Evolutionary conservation across 2,329 filamentous ascomycete genomes (phyloP), one percentile per base, ranked within the genome.

Genomic region (Zymoseptoria pseudotritici): DNA sequence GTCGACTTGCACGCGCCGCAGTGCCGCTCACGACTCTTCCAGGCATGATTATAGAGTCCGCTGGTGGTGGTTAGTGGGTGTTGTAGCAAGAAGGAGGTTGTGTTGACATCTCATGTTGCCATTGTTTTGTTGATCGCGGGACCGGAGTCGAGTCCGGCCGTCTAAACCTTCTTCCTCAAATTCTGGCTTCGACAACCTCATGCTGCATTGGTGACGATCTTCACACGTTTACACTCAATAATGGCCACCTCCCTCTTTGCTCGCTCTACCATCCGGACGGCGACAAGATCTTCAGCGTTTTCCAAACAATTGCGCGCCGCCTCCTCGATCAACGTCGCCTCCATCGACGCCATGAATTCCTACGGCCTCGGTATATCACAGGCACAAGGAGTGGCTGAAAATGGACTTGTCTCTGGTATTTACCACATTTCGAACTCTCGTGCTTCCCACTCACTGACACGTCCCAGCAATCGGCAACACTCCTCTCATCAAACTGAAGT

Each of bases 381-480:
- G 71, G 89, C 89, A 29, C 91, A 96, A 74, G 88, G 90, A 59
- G 78, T 90, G 60, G 86, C 90, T 55, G 83, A 87, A 72, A 87
- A 90, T 67, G 79, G 79, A 53, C 82, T 97, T 67, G 86, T 90
- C 58, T 91, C 89, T 79, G 91, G 91, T 94, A 82, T 63, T 77
- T 62, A 3, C 6, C 36, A 46, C 5, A 4, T n/a, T 11, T 2
- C 54, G 4, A 19, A 29, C 11, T 50, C 46, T 29, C 22, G 31
- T 36, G 26, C 54, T 29, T 64, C 63, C 65, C 62, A 67, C 65
- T 67, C 64, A 68, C 69, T 51, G 22, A 22, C 51, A 63, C 55
- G 36, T 42, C 49, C 54, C 66, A 96, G 94, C 94, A 58, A 97
- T 99, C 78, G 94, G 94, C 65, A 97, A 97, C 77, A 99, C 94